These are phyloP conservation scores for Blumeria hordei DNA, from an alignment of 2,329 filamentous ascomycete genomes.

Conservation along the genomic window DNA sequence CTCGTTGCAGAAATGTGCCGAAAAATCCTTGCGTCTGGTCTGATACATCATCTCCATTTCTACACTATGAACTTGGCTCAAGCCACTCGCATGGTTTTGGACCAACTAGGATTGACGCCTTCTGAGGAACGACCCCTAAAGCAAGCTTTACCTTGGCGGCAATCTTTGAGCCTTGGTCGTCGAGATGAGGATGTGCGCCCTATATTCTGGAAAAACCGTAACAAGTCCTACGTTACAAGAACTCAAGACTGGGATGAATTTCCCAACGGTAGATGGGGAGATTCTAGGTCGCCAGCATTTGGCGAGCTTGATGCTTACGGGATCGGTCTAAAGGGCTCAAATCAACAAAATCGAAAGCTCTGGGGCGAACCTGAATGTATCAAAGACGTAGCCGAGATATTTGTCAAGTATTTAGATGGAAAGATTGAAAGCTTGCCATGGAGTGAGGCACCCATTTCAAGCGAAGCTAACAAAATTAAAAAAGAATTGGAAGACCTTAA, in stretches of 20 bases:
- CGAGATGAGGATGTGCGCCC: slow-evolving; percentile 88
- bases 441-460: slow-evolving; percentile 73
- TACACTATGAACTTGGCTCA: slow-evolving; percentile 99
- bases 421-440: slow-evolving; percentile 68
- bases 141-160: slow-evolving; percentile 87
- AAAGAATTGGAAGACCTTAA: slow-evolving; percentile 61
- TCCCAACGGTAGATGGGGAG: slow-evolving; percentile 95
- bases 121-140: slow-evolving; percentile 55
- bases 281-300: slow-evolving; percentile 86
- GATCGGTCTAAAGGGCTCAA: slow-evolving; percentile 79
- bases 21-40: slow-evolving; percentile 58
- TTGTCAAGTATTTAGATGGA: slow-evolving; percentile 64
- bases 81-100: slow-evolving; percentile 78
- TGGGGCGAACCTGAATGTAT: slow-evolving; percentile 73
- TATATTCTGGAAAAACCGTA: slow-evolving; percentile 95
- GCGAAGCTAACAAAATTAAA: slow-evolving; percentile 59
- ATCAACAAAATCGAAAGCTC: slow-evolving; percentile 82
- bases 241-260: slow-evolving; percentile 99
- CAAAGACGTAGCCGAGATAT: slow-evolving; percentile 59
- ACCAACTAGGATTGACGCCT: slow-evolving; percentile 66
- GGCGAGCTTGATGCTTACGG: slow-evolving; percentile 88
- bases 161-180: slow-evolving; percentile 71
- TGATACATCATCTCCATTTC: slow-evolving; percentile 62
- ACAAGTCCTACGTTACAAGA: slow-evolving; percentile 82
- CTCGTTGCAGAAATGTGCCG: slow-evolving; percentile 79